These are phyloP conservation scores for Colletotrichum musae DNA, from an alignment of 2,329 filamentous ascomycete genomes.

Conservation along the genomic window DNA sequence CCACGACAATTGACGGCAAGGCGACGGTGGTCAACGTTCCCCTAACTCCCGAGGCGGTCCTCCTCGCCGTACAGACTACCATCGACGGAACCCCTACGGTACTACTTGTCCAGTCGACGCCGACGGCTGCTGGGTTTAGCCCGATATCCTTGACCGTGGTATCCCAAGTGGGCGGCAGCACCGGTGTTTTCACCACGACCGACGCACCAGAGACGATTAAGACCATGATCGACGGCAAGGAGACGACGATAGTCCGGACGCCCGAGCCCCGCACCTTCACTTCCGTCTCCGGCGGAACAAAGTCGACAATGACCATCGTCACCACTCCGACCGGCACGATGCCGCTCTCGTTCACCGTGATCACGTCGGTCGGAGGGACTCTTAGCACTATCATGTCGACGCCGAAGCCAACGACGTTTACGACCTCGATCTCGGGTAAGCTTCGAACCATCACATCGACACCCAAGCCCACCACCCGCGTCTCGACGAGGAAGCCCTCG, in stretches of 20 bases:
- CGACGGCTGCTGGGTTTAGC: slow-evolving; percentile 43
- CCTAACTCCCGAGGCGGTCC: slow-evolving; percentile 3
- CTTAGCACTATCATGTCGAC: slow-evolving; percentile 35
- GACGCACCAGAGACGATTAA: slow-evolving; percentile 45
- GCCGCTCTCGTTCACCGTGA: slow-evolving; percentile 43
- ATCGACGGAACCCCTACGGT: slow-evolving; percentile 40
- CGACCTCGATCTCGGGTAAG: slow-evolving; percentile 47
- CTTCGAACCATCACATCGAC: slow-evolving; percentile 49
- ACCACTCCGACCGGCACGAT: slow-evolving; percentile 47
- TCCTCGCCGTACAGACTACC: slow-evolving; percentile 30
- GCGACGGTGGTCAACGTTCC: slow-evolving; percentile 19
- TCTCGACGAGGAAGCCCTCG: slow-evolving; percentile 44
- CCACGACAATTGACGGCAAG: slow-evolving; percentile 14
- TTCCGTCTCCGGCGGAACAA: slow-evolving; percentile 46
- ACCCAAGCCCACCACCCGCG: slow-evolving; percentile 44
- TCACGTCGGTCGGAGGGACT: slow-evolving; percentile 46
- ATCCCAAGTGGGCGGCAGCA: slow-evolving; percentile 45
- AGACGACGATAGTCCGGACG: slow-evolving; percentile 45
- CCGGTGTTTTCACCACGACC: slow-evolving; percentile 44
- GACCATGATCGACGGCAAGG: slow-evolving; percentile 45
- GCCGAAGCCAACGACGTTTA: slow-evolving; percentile 42
- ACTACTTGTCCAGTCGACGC: slow-evolving; percentile 42
- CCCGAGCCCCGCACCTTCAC: slow-evolving; percentile 45
- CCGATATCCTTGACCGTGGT: slow-evolving; percentile 45
- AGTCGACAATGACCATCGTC: slow-evolving; percentile 44